These are phyloP conservation scores for Penicillium turbatum DNA, from an alignment of 495 filamentous ascomycete genomes.

Conservation along the genomic window DNA sequence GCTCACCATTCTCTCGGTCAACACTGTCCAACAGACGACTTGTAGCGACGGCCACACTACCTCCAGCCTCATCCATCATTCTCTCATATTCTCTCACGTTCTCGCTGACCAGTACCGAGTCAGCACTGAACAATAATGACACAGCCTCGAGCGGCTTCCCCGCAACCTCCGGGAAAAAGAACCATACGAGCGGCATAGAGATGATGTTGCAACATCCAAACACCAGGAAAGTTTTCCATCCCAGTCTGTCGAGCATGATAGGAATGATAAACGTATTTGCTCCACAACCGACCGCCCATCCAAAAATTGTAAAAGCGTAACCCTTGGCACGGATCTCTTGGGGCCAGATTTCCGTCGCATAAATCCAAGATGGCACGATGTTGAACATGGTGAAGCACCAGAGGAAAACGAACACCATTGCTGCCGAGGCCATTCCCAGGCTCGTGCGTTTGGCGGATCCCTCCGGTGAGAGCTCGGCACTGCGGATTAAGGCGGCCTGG, in stretches of 20 bases:
- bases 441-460: slow-evolving; percentile 4
- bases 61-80: slow-evolving; percentile 4
- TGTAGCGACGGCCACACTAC: slow-evolving; percentile 5
- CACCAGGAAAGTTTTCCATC: slow-evolving; percentile 4
- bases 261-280: slow-evolving; percentile 4
- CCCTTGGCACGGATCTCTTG: slow-evolving; percentile 6
- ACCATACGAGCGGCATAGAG: slow-evolving; percentile 4
- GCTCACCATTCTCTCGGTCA: no score
- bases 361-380: slow-evolving; percentile 6
- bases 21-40: slow-evolving; percentile 5
- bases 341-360: slow-evolving; percentile 8
- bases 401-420: slow-evolving; percentile 6
- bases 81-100: slow-evolving; percentile 7
- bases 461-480: no score
- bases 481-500: slow-evolving; percentile 5
- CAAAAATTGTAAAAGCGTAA: slow-evolving; percentile 5
- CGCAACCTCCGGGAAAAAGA: neutral
- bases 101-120: slow-evolving; percentile 3
- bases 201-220: slow-evolving; percentile 6
- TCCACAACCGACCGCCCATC: slow-evolving; percentile 6
- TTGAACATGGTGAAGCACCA: slow-evolving; percentile 10
- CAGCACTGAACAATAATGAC: slow-evolving; percentile 1
- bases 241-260: slow-evolving; percentile 5
- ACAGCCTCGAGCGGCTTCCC: slow-evolving; percentile 1
- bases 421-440: slow-evolving; percentile 3